Base-by-base conservation (phyloP, 2,329 filamentous ascomycete species). In the Oidium heveae region DNA sequence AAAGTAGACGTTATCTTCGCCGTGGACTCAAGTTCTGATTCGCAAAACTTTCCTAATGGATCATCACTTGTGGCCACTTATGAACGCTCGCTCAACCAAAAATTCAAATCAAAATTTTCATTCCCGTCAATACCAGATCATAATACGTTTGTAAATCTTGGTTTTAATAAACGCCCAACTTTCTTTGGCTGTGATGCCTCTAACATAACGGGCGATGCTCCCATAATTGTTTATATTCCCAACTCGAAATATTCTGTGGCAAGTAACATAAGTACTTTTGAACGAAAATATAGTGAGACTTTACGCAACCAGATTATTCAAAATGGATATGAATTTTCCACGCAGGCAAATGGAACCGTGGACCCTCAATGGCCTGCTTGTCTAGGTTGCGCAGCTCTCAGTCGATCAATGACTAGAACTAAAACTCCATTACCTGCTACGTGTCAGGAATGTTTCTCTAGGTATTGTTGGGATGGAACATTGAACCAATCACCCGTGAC, bases 381-480 rank as follows among this genome's bases (percentile, higher is more conserved):
- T 61, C 82, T 94, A 4, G 86, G 81, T 24, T 98, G 91, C 67
- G 91, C 89, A 5, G 80, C 94, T 43, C 73, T 96, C 16, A 77
- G 75, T 54, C 77, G 89, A 57, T 86, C 81, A 60, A 76, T 91
- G 59, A 72, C 78, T 57, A 75, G 86, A 52, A 89, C 85, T 0
- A 72, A 73, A 18, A 82, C 82, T 0, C 58, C 69, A 0, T 73
- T 88, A 1, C 89, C 89, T 0, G 71, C 74, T 0, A 77, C 76
- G 10, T 98, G 91, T 70, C 71, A 69, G 46, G 63, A 73, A 53
- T 98, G 91, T 70, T 96, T 95, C 67, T 60, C 71, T 13, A 68
- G 71, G 20, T 95, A 95, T 70, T 98, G 91, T 74, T 98, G 91
- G 91, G 77, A 95, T 65, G 91, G 91, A 34, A 61, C 59, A 1